phyloP scores from a whole-genome alignment of 2,329 filamentous ascomycete genomes.

The Pseudocercospora pini-densiflorae region DNA sequence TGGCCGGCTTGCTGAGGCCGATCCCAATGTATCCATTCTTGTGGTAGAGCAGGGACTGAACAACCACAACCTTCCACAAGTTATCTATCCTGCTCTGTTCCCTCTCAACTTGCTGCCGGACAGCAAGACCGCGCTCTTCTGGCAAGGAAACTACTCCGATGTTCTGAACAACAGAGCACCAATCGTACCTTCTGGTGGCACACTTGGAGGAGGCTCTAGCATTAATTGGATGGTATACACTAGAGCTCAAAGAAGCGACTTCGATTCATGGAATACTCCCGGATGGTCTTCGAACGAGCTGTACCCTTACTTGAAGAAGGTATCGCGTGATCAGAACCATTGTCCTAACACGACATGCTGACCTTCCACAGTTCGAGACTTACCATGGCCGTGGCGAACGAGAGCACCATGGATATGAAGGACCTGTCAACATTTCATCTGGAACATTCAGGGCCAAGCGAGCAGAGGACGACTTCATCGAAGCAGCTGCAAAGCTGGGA shows the following conservation, averaged over 20 bases:
- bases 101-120: conserved; percentile 52
- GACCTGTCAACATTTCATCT: conserved; percentile 61
- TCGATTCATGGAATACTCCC: conserved; percentile 57
- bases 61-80: conserved; percentile 55
- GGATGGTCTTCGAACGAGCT: conserved; percentile 60
- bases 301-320: conserved; percentile 58
- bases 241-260: conserved; percentile 52
- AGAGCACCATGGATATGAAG: conserved; percentile 57
- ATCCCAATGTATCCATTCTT: conserved; percentile 56
- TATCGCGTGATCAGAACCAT: conserved; percentile 25
- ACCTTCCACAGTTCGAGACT: conserved; percentile 54
- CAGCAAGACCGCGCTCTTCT: conserved; percentile 58
- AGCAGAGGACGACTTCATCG: conserved; percentile 56
- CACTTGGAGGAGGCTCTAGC: conserved; percentile 63
- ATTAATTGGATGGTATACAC: conserved; percentile 51
- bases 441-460: conserved; percentile 49
- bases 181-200: conserved; percentile 50
- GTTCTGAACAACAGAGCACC: conserved; percentile 52
- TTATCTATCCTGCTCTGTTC: conserved; percentile 58
- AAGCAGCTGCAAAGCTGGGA: conserved; percentile 54
- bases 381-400: conserved; percentile 55
- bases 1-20: conserved; percentile 55
- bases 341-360: not conserved
- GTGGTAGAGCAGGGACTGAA: conserved; percentile 60
- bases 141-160: conserved; percentile 51